Evolutionary conservation across 176 grass and related monocot genomes (phyloP), one percentile per base, ranked within the genome.

Genomic region (Dendrocalamus sinicus): DNA sequence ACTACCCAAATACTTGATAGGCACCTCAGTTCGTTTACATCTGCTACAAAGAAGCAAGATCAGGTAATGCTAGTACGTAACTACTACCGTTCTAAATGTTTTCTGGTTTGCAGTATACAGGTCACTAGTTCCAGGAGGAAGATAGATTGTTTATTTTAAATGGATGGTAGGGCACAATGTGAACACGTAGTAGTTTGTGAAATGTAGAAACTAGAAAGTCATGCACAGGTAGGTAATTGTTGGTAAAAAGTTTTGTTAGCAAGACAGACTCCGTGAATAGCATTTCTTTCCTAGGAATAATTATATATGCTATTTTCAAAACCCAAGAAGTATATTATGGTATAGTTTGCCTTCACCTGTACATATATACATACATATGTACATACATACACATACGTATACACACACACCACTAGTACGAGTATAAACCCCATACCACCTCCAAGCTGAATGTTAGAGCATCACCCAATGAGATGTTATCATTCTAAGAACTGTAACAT

Each of bases 371-470:
- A 4, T 35, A 35, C 2, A 2, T 32, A 32, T 2, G 19, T 60
- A 23, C 57, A 32, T 2, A 32, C 30, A 32, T 2, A 32, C 2
- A 32, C 30, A 32, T 2, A 32, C 1, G 2, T 1, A 28, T 28
- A 30, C 30, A 30, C 30, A 30, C 30, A 30, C 30, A 30, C 30
- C 30, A 26, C 13, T 8, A 6, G 41, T 22, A 16, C 20, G 66
- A 57, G 59, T 66, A 73, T 54, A 23, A 87, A 73, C 8, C 4
- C 48, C 52, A 76, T 46, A 75, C 26, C 59, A 37, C 12, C 16
- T 68, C 59, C 19, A 47, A 1, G 62, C 37, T 67, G 41, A 28
- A 82, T 67, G 24, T 37, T 61, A 86, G 19, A 82, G 72, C 67
- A 72, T 8, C 61, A n/a, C 4, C 48, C 15, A 59, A 2, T n/a